Percentiles rank a stretch among this genome's conserved stretches.
These are phyloP conservation scores for Sclerotinia glacialis DNA, from an alignment of 2,329 filamentous ascomycete genomes.

Conservation along the genomic window DNA sequence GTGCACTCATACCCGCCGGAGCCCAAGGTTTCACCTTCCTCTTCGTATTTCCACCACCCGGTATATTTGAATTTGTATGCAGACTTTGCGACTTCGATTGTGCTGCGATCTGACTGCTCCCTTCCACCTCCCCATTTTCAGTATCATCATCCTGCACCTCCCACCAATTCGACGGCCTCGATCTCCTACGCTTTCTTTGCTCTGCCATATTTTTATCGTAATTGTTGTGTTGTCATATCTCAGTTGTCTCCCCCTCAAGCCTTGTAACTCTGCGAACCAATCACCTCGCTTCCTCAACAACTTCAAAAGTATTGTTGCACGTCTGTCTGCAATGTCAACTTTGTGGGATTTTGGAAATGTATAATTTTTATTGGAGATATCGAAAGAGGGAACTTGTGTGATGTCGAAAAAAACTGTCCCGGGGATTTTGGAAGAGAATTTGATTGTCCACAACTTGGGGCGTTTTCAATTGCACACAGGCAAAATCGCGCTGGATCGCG, in stretches of 20 bases:
- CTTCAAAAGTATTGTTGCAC: slow-evolving; percentile 7
- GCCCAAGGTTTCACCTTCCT: slow-evolving; percentile 6
- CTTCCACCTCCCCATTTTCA: background rate
- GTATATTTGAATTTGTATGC: slow-evolving; percentile 14
- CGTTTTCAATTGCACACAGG: background rate
- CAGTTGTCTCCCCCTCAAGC: background rate
- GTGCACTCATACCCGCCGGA: background rate
- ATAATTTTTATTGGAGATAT: background rate
- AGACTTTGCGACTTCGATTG: slow-evolving; percentile 17
- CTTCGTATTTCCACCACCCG: background rate
- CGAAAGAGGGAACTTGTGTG: background rate
- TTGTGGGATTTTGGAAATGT: background rate
- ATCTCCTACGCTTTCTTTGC: slow-evolving; percentile 32
- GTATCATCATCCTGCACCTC: slow-evolving; percentile 20
- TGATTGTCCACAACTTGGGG: background rate
- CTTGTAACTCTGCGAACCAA: background rate
- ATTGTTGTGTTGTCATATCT: background rate
- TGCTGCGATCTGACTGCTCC: background rate
- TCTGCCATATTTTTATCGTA: slow-evolving; percentile 21
- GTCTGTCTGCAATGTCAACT: background rate
- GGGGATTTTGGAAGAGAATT: background rate
- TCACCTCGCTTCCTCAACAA: background rate
- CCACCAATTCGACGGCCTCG: slow-evolving; percentile 36
- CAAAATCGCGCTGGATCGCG: background rate
- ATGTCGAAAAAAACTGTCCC: background rate